A percentile compares a stretch with the other conserved stretches of the same genome.
These are phyloP conservation scores for Solanum dulcamara DNA, from an alignment of 257 asterid genomes.

Conservation along the genomic window DNA sequence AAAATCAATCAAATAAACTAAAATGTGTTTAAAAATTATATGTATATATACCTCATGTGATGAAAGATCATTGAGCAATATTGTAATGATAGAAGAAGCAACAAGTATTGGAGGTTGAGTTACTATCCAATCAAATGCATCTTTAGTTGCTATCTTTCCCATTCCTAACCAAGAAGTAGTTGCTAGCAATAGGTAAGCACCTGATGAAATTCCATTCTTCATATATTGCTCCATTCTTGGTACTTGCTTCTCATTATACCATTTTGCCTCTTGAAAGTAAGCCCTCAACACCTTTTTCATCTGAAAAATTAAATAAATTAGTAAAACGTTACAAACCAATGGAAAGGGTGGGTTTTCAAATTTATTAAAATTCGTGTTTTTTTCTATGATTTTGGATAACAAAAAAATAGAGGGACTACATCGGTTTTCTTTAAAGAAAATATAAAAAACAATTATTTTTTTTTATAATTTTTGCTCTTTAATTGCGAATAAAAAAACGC, in stretches of 20 bases:
- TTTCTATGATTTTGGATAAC: too few species aligned
- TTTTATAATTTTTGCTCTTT: too few species aligned
- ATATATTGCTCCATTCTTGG: slow-evolving; percentile 7
- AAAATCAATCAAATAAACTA: too few species aligned
- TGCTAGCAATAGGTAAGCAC: background rate
- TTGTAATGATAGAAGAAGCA: slow-evolving; percentile 8
- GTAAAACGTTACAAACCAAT: too few species aligned
- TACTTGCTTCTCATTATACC: background rate
- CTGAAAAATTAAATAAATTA: too few species aligned
- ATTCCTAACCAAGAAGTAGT: slow-evolving; percentile 4
- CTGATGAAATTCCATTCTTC: slow-evolving; percentile 1
- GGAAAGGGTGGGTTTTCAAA: too few species aligned
- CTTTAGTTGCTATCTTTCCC: background rate
- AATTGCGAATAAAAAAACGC: too few species aligned
- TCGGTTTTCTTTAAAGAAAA: too few species aligned
- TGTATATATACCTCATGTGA: background rate
- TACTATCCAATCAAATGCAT: slow-evolving; percentile 17
- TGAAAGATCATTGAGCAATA: slow-evolving; percentile 15
- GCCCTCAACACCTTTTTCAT: slow-evolving; percentile 7
- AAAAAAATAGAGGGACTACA: too few species aligned
- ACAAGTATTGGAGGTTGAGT: slow-evolving; percentile 5
- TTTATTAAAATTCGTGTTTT: too few species aligned
- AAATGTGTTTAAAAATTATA: too few species aligned
- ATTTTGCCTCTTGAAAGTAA: slow-evolving; percentile 15
- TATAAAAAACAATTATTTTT: too few species aligned